Conservation (phyloP, 2,329 filamentous ascomycete species). For the Pseudogymnoascus sp. region DNA sequence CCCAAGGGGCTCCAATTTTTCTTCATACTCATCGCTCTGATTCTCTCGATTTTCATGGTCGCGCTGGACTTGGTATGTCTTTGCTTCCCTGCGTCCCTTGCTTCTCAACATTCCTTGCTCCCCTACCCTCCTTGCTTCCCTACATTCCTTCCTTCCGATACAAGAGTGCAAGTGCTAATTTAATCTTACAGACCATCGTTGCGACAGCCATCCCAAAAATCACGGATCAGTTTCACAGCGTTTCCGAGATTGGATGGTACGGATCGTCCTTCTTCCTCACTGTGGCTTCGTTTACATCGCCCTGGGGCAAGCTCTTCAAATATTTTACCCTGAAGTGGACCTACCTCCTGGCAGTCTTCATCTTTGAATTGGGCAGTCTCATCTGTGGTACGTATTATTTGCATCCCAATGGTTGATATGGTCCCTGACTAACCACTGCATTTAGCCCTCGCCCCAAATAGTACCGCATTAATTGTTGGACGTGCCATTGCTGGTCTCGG, state of each 20-base stretch:
- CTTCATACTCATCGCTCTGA: not conserved
- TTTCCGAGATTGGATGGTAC: constrained; percentile 25
- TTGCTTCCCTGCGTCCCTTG: constrained; percentile 34
- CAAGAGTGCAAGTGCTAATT: not conserved
- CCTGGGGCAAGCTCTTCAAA: constrained; percentile 16
- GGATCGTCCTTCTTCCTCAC: constrained; percentile 31
- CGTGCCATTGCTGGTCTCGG: constrained; percentile 28
- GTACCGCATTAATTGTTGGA: constrained; percentile 29
- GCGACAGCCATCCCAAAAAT: constrained; percentile 47
- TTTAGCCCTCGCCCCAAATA: constrained; percentile 24
- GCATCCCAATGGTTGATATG: not conserved
- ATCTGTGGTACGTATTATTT: constrained; percentile 25
- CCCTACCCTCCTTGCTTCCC: too few species aligned
- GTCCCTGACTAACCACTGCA: not conserved
- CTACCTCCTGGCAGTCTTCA: constrained; percentile 26
- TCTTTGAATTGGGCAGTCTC: constrained; percentile 32
- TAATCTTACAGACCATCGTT: constrained; percentile 38
- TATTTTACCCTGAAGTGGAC: constrained; percentile 24
- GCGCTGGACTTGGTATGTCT: constrained; percentile 34
- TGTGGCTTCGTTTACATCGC: constrained; percentile 22
- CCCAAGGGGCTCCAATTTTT: not conserved
- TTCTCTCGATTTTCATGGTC: constrained; percentile 14
- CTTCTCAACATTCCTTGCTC: too few species aligned
- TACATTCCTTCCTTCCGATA: constrained; percentile 1
- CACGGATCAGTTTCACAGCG: constrained; percentile 26